Evolutionary conservation across 208 protist genomes (phyloP), one percentile per base, ranked within the genome.

Genomic region (Trypanosoma caninum): DNA sequence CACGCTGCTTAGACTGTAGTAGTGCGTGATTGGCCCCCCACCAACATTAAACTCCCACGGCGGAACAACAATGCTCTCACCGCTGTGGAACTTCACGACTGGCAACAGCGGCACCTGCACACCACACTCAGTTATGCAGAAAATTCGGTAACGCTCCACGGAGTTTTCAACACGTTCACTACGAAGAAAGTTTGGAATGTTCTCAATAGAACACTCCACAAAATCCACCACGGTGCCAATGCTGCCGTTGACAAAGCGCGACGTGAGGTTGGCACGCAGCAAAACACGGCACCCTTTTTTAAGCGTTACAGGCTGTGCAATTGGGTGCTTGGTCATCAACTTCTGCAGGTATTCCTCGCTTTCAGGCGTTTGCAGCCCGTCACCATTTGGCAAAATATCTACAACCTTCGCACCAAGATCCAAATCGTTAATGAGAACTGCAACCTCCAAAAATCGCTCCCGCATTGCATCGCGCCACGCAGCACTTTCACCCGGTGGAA

Each of bases 221-320:
- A 93, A 90, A 72, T 90, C 86, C 5, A 89, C 76, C 11, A 95
- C 81, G 27, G 84, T 93, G 50, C 89, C 89, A 71, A 91, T 88
- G 72, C 82, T 92, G 55, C 89, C 89, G 60, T 95, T 93, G 9
- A 93, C 89, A 13, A 95, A 69, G 57, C 79, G 82, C 52, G 65
- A 77, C 2, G 73, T 81, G 10, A 95, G 74, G 59, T 95, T 95
- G 25, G 76, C 53, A 10, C 84, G 81, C 38, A 93, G 76, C 34
- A 95, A 70, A 28, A 95, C 86, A 23, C 84, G 86, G 52, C 85
- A 91, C 42, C 89, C 89, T 58, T 88, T 87, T 73, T 94, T 94
- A 51, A 94, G 73, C 5, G 83, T 83, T 55, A 91, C 58, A 22
- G 83, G 82, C 75, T 91, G 87, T 41, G 82, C 87, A 46, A 93